phyloP scores from a whole-genome alignment of 1,139 yeast genomes.

The Yamadazyma atmosphaerica region DNA sequence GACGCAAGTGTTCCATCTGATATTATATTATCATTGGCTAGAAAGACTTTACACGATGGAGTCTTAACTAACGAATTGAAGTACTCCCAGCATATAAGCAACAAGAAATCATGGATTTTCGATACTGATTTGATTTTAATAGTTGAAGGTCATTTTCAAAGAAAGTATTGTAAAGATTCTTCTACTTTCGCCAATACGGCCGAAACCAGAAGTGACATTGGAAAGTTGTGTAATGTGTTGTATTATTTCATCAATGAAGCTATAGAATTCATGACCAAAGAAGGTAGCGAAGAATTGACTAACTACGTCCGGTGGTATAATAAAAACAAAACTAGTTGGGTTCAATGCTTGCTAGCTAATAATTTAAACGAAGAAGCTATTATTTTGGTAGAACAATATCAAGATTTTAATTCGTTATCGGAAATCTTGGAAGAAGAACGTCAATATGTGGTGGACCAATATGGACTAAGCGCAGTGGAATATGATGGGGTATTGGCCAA shows the following conservation, averaged over 20 bases:
- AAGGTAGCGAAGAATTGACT: conserved; percentile 21
- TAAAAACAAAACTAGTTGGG: conserved; percentile 46
- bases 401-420: conserved; percentile 66
- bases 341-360: conserved; percentile 48
- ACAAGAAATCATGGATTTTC: conserved; percentile 39
- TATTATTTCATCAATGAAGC: conserved; percentile 41
- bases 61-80: conserved; percentile 45
- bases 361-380: conserved; percentile 55
- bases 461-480: conserved; percentile 16
- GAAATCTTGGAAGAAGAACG: conserved; percentile 61
- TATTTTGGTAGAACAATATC: conserved; percentile 63
- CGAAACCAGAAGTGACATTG: conserved; percentile 15
- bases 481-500: conserved; percentile 21
- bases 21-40: conserved; percentile 29
- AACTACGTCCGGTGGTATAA: conserved; percentile 37
- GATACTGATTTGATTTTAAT: conserved; percentile 35
- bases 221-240: conserved; percentile 31
- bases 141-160: conserved; percentile 33
- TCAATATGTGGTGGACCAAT: conserved; percentile 28
- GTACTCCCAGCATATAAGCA: conserved; percentile 17
- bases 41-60: conserved; percentile 40
- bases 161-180: conserved; percentile 17
- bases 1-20: conserved; percentile 26
- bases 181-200: conserved; percentile 15
- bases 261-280: conserved; percentile 34